Conservation (phyloP, 1,284 basidiomycete species). For the Bjerkandera adusta region DNA sequence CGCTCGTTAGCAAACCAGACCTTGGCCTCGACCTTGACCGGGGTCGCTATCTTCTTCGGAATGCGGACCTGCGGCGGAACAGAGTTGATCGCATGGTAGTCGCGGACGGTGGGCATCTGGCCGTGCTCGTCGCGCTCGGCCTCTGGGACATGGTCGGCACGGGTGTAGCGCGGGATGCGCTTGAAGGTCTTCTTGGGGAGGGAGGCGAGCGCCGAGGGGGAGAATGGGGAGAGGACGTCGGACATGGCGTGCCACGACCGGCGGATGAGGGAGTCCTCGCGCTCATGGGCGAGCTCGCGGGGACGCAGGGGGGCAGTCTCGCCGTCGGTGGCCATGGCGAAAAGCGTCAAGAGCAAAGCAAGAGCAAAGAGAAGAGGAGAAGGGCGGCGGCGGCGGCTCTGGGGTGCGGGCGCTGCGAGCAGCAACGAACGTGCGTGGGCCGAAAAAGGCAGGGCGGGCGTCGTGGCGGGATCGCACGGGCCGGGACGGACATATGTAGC, state of each 20-base stretch:
- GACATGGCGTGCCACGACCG: constrained; percentile 58
- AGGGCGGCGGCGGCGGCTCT: no score
- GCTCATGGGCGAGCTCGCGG: constrained; percentile 20
- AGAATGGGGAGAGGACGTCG: constrained; percentile 67
- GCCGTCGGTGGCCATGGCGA: constrained; percentile 19
- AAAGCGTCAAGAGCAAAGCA: constrained; percentile 14
- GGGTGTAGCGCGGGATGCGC: constrained; percentile 56
- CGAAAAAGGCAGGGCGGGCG: not conserved
- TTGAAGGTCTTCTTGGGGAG: constrained; percentile 53
- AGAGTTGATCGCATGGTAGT: constrained; percentile 69
- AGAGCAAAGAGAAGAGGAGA: constrained; percentile 12
- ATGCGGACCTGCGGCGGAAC: constrained; percentile 61
- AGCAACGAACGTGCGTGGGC: constrained; percentile 5
- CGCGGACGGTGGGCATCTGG: constrained; percentile 56
- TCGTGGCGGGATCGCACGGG: not conserved
- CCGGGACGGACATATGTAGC: not conserved
- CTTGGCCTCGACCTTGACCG: constrained; percentile 93
- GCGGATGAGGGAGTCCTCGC: constrained; percentile 30
- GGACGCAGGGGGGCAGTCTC: constrained; percentile 9
- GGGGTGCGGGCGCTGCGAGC: constrained; percentile 1
- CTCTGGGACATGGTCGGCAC: constrained; percentile 69
- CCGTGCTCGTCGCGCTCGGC: constrained; percentile 49
- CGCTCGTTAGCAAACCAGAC: constrained; percentile 99
- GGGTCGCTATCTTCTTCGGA: constrained; percentile 87
- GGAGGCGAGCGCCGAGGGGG: constrained; percentile 60